Percentiles rank a stretch among this genome's conserved stretches.
Conservation (phyloP, 2,329 filamentous ascomycete genomes). For the Plectosphaerella sp. region DNA sequence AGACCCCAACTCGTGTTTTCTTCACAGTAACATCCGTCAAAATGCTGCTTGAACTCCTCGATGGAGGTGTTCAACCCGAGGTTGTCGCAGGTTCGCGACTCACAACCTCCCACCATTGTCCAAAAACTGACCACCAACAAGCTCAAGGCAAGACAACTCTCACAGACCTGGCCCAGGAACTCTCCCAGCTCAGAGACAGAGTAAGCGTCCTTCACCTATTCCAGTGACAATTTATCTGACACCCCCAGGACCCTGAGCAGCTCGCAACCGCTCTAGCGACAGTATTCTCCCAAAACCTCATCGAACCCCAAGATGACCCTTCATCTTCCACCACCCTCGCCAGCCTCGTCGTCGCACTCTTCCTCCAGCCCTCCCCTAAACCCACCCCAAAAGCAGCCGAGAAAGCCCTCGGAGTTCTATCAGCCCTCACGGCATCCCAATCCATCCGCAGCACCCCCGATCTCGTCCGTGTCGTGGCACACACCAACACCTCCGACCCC, state of each 20-base stretch:
- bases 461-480: slow-evolving; percentile 26
- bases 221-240: background rate
- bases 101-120: no score
- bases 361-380: background rate
- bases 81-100: no score
- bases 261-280: background rate
- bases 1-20: background rate
- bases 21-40: background rate
- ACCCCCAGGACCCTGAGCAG: background rate
- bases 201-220: background rate
- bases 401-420: slow-evolving; percentile 19
- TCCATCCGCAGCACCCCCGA: slow-evolving; percentile 6
- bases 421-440: slow-evolving; percentile 14
- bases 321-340: background rate
- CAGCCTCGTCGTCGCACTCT: background rate
- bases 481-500: slow-evolving; percentile 23
- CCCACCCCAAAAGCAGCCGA: background rate
- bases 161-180: background rate
- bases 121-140: no score
- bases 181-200: background rate
- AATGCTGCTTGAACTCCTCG: background rate
- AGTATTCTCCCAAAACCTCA: background rate
- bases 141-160: no score
- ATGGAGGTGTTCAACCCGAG: background rate
- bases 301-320: background rate